These are phyloP conservation scores for Talaromyces piceae DNA, from an alignment of 2,329 filamentous ascomycete genomes.

Conservation along the genomic window DNA sequence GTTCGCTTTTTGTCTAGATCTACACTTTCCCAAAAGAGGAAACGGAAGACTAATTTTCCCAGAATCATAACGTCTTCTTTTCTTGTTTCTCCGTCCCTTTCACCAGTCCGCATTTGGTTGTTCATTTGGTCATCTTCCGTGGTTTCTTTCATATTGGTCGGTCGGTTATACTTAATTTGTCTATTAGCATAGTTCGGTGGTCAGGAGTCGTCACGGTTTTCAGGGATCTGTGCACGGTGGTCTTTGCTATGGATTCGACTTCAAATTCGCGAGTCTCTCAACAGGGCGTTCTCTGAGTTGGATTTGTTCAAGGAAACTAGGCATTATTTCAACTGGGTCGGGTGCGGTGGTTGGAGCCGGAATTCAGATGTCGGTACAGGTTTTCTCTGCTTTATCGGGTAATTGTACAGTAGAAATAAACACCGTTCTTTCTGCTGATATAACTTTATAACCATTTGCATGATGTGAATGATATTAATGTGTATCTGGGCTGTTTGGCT, in stretches of 20 bases:
- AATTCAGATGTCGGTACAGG: neutral
- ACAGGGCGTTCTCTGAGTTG: neutral
- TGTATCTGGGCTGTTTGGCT: no score
- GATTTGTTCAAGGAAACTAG: neutral
- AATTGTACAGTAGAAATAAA: no score
- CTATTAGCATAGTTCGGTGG: neutral
- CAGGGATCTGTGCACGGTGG: neutral
- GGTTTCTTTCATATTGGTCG: neutral
- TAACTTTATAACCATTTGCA: neutral
- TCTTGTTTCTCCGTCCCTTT: neutral
- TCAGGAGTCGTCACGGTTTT: neutral
- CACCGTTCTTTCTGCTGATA: neutral
- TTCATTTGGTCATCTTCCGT: neutral
- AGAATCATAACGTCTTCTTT: neutral
- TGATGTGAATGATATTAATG: no score
- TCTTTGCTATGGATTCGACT: neutral
- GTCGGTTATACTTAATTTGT: neutral
- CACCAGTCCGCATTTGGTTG: neutral
- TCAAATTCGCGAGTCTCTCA: neutral
- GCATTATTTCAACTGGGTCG: neutral
- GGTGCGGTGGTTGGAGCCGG: neutral
- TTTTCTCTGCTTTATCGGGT: no score
- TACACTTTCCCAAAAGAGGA: conserved; percentile 22
- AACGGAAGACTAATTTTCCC: neutral
- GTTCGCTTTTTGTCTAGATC: conserved; percentile 16